Base-by-base conservation (phyloP, 306 rosid species). In the Hippophae gyantsensis region DNA sequence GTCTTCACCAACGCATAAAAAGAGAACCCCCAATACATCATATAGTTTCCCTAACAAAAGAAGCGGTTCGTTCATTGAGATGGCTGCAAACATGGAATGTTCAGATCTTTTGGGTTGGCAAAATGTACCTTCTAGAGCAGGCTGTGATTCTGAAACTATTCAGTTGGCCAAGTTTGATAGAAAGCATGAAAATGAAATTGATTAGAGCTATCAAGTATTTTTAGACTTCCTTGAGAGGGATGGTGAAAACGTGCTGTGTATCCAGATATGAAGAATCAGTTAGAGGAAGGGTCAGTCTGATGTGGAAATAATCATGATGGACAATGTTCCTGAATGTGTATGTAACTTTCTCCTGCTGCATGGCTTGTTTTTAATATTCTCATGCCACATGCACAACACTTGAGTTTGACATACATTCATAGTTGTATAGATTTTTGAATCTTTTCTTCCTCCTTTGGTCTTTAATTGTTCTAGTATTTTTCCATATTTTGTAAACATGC, bases 271-370 rank as follows among this genome's bases (percentile, higher is more conserved):
- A 66, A 47, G 58, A 58, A 52, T 46, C 67, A 60, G 49, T 26
- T 64, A 62, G 8, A 48, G 32, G 32, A 63, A 48, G 48, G 58
- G 70, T 63, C 56, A 72, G 13, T 62, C 80, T 42, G 86, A 84
- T 46, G 23, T 73, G 9, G 81, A 82, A 66, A 49, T 66, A 58
- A 23, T 73, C 43, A 47, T 54, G 65, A 18, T 65, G 43, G 83
- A 84, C 9, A 61, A 47, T 18, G 49, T 65, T 73, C 72, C 79
- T 49, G 26, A 49, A 7, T 10, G 65, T 14, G 94, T 82, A 78
- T 52, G 81, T 70, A 57, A 62, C 43, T 71, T 55, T 38, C 54
- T 54, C 7, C 56, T 64, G 44, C 68, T 6, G 43, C 54, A 49
- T 12, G 51, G 57, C 32, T 26, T 38, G 32, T 56, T 38, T 67